Evolutionary conservation across 352 stramenopile genomes (phyloP).

Genomic region (Globisporangium cylindrosporum): DNA sequence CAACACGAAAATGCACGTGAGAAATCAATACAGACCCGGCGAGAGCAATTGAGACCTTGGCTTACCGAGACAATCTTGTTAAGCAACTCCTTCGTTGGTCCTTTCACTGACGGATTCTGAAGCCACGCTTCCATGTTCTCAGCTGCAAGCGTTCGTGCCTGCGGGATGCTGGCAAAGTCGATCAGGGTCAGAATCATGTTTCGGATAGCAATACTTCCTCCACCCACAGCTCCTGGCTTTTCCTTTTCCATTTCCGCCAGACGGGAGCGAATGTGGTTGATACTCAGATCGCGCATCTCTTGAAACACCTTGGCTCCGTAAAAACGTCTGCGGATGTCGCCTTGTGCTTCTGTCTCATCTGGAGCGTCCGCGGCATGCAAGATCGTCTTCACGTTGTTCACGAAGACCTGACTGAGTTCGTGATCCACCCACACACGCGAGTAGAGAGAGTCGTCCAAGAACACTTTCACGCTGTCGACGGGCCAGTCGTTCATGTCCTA

Average conservation of each 20-base stretch:
- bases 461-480: slow-evolving; percentile 84
- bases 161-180: slow-evolving; percentile 59
- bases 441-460: slow-evolving; percentile 81
- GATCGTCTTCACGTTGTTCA: slow-evolving; percentile 78
- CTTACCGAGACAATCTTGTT: slow-evolving; percentile 57
- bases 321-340: slow-evolving; percentile 38
- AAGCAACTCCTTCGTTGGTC: slow-evolving; percentile 66
- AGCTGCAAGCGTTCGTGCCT: slow-evolving; percentile 60
- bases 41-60: not conserved
- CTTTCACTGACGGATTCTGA: slow-evolving; percentile 77
- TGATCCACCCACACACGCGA: slow-evolving; percentile 83
- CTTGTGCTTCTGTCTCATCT: slow-evolving; percentile 4
- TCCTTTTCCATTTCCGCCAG: slow-evolving; percentile 73
- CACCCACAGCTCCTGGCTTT: slow-evolving; percentile 25
- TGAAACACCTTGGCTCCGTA: slow-evolving; percentile 36
- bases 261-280: slow-evolving; percentile 66
- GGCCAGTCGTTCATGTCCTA: slow-evolving; percentile 59
- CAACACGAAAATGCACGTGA: not conserved
- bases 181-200: slow-evolving; percentile 77
- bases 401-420: slow-evolving; percentile 73
- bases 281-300: slow-evolving; percentile 60
- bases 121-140: slow-evolving; percentile 80
- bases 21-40: not conserved
- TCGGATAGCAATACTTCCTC: slow-evolving; percentile 51
- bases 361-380: slow-evolving; percentile 22